Evolutionary conservation across 192 early-diverging fungal genomes (phyloP).

Genomic region (Linnemannia hyalina): DNA sequence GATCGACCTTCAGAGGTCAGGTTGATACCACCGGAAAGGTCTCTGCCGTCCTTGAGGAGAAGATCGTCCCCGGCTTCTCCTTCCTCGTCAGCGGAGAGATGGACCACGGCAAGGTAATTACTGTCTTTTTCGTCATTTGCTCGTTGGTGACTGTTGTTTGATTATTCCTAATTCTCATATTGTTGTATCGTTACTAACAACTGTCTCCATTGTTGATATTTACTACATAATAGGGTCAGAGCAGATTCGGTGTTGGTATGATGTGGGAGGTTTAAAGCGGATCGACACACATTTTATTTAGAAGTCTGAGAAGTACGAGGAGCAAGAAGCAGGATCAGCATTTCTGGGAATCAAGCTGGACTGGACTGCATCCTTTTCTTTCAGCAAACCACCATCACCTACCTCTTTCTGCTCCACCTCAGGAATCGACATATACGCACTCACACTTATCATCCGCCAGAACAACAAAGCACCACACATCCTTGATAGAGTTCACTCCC

Average conservation of each 20-base stretch:
- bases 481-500: neutral
- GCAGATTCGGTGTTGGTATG: conserved; percentile 89
- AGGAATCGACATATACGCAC: neutral
- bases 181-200: neutral
- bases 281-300: neutral
- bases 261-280: conserved; percentile 83
- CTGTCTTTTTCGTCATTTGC: conserved; percentile 16
- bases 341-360: neutral
- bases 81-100: conserved; percentile 94
- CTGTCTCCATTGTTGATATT: neutral
- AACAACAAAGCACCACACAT: neutral
- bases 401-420: neutral
- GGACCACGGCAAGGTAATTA: conserved; percentile 89
- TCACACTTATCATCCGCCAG: neutral
- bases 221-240: conserved; percentile 62
- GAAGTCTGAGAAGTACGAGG: neutral
- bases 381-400: neutral
- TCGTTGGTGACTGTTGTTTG: neutral
- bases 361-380: neutral
- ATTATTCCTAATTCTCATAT: no score
- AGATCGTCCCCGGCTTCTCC: conserved; percentile 92
- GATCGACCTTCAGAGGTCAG: conserved; percentile 91
- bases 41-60: conserved; percentile 92
- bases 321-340: neutral
- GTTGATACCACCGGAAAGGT: conserved; percentile 92